Evolutionary conservation across 768 basidiomycete species (phyloP).

Genomic region (Hypholoma fasciculare): DNA sequence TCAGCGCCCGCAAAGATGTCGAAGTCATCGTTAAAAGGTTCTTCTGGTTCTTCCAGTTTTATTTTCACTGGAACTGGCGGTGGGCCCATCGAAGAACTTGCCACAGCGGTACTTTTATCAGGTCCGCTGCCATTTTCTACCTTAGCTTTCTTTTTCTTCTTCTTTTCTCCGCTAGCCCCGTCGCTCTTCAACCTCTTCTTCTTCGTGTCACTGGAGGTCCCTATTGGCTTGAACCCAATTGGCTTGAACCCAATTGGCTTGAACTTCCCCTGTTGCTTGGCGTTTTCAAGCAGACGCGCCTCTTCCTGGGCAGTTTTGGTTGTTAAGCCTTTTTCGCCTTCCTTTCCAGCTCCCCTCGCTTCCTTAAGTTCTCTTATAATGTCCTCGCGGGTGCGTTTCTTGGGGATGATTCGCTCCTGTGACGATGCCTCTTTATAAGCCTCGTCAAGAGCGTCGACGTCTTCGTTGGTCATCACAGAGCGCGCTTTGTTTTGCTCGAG

Average conservation of each 20-base stretch:
- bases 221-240: slow-evolving; percentile 70
- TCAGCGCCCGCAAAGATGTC: slow-evolving; percentile 89
- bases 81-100: slow-evolving; percentile 19
- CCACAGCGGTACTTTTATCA: slow-evolving; percentile 7
- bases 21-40: slow-evolving; percentile 56
- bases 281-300: slow-evolving; percentile 36
- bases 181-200: slow-evolving; percentile 49
- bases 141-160: slow-evolving; percentile 49
- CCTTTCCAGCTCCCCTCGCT: slow-evolving; percentile 40
- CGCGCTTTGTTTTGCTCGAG: slow-evolving; percentile 83
- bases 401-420: slow-evolving; percentile 28
- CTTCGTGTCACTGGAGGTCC: slow-evolving; percentile 42
- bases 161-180: slow-evolving; percentile 50
- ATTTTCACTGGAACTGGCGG: slow-evolving; percentile 12
- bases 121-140: slow-evolving; percentile 12
- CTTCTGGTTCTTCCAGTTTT: slow-evolving; percentile 27
- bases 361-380: slow-evolving; percentile 72
- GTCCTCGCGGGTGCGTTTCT: slow-evolving; percentile 80
- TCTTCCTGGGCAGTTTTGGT: slow-evolving; percentile 30
- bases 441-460: slow-evolving; percentile 82
- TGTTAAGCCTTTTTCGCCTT: slow-evolving; percentile 21
- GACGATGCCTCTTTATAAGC: slow-evolving; percentile 55
- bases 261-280: slow-evolving; percentile 52
- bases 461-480: slow-evolving; percentile 53
- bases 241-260: slow-evolving; percentile 57